A percentile compares a stretch with the other conserved stretches of the same genome.
Conservation (phyloP, 1,284 basidiomycete species). For the Cystobasidium pallidum region DNA sequence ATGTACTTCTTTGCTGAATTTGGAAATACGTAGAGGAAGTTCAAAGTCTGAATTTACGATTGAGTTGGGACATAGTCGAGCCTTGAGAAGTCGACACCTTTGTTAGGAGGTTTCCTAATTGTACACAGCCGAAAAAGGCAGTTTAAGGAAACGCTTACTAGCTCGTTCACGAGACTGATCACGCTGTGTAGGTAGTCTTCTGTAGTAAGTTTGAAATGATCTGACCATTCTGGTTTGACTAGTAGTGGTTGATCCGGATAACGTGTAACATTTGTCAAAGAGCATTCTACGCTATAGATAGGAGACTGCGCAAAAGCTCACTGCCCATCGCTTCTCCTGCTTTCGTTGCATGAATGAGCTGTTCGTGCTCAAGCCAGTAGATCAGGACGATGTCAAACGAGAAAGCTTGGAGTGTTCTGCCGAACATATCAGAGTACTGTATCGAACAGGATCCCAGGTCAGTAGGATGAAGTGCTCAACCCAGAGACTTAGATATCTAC, state of each 20-base stretch:
- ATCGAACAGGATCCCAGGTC: too few species aligned
- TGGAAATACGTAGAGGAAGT: constrained; percentile 74
- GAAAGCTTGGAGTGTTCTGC: constrained; percentile 57
- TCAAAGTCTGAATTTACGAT: constrained; percentile 81
- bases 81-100: constrained; percentile 4
- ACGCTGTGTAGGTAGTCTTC: constrained; percentile 86
- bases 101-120: too few species aligned
- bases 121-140: too few species aligned
- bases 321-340: constrained; percentile 67
- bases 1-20: constrained; percentile 79
- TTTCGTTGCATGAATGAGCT: constrained; percentile 65
- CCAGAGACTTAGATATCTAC: neutral
- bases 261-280: too few species aligned
- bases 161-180: constrained; percentile 77
- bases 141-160: constrained; percentile 61
- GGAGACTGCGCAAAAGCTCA: constrained; percentile 58
- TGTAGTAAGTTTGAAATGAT: constrained; percentile 67
- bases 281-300: too few species aligned
- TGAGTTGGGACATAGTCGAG: constrained; percentile 65
- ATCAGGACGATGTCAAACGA: constrained; percentile 69
- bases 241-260: constrained; percentile 15
- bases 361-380: constrained; percentile 67
- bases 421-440: constrained; percentile 62
- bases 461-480: neutral
- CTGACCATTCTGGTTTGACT: constrained; percentile 74